A percentile compares a stretch with the other conserved stretches of the same genome.
Evolutionary conservation across 345 rosid species (phyloP).

Genomic region (Gossypium bickii): DNA sequence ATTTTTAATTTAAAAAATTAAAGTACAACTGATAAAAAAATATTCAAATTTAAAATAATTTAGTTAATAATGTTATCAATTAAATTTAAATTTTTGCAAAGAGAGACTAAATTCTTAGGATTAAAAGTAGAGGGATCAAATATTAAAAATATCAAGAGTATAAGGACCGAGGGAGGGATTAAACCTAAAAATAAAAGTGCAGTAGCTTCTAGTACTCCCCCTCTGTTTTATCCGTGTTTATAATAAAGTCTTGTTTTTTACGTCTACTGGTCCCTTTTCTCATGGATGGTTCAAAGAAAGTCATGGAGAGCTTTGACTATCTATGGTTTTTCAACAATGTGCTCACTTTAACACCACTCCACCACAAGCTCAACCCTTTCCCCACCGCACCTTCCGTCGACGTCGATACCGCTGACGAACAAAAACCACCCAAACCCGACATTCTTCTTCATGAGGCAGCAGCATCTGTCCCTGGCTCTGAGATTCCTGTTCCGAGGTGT

Average conservation of each 20-base stretch:
- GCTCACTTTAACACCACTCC: constrained; percentile 13
- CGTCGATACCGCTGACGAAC: neutral
- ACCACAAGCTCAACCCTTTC: neutral
- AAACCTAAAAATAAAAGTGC: no score
- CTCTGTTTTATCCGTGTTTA: neutral
- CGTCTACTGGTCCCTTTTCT: neutral
- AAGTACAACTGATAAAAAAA: no score
- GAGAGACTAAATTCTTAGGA: no score
- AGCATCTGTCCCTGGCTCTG: neutral
- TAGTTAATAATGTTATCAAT: no score
- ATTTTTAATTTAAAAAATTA: no score
- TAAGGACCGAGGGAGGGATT: no score
- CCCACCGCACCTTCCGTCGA: neutral
- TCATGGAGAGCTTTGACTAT: constrained; percentile 38
- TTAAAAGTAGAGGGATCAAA: no score
- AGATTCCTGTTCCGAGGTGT: constrained; percentile 15
- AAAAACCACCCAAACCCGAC: constrained; percentile 10
- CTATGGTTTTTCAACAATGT: constrained; percentile 50
- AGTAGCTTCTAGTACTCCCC: no score
- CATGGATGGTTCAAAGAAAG: constrained; percentile 32
- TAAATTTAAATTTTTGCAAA: no score
- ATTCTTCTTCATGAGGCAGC: constrained; percentile 14
- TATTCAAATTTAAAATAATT: no score
- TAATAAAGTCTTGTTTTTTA: neutral
- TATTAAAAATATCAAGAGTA: no score